Percentiles rank a stretch among this genome's conserved stretches.
Conservation (phyloP, 1,139 yeast species). For the Starmera stellimalicola region DNA sequence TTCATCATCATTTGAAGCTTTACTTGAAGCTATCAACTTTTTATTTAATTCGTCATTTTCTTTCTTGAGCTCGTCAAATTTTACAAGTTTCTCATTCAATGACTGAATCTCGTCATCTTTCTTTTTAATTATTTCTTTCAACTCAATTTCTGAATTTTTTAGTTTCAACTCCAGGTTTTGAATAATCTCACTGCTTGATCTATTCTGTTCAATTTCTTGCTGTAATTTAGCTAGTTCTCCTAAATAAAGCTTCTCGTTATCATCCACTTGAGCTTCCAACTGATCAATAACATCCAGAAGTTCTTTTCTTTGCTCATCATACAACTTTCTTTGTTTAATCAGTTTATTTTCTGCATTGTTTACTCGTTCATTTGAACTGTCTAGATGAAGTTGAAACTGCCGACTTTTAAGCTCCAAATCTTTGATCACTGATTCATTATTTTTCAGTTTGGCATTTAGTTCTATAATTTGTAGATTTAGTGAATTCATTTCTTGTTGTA, state of each 20-base stretch:
- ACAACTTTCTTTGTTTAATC: conserved; percentile 32
- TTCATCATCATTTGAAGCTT: conserved; percentile 7
- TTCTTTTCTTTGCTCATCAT: conserved; percentile 47
- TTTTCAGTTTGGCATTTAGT: conserved; percentile 7
- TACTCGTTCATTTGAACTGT: conserved; percentile 10
- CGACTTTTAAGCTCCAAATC: conserved; percentile 9
- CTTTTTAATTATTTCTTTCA: conserved; percentile 1
- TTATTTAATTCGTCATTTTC: conserved; percentile 12
- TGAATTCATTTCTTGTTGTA: conserved; percentile 1
- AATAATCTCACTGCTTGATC: conserved; percentile 3
- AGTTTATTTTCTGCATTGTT: conserved; percentile 21
- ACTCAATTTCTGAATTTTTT: conserved; percentile 1
- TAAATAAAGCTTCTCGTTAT: conserved; percentile 24
- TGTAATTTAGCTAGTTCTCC: conserved; percentile 20
- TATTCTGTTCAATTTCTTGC: conserved; percentile 16
- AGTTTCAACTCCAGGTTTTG: neutral
- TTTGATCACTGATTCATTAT: conserved; percentile 6
- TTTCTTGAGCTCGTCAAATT: neutral
- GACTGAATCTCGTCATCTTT: conserved; percentile 2
- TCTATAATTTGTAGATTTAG: neutral
- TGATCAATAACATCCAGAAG: conserved; percentile 48
- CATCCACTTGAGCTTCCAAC: conserved; percentile 31
- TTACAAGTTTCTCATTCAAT: conserved; percentile 1
- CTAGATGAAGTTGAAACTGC: conserved; percentile 5
- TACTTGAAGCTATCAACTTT: conserved; percentile 6